Conservation (phyloP, 306 rosid genomes). For the Carpinus viminea region DNA sequence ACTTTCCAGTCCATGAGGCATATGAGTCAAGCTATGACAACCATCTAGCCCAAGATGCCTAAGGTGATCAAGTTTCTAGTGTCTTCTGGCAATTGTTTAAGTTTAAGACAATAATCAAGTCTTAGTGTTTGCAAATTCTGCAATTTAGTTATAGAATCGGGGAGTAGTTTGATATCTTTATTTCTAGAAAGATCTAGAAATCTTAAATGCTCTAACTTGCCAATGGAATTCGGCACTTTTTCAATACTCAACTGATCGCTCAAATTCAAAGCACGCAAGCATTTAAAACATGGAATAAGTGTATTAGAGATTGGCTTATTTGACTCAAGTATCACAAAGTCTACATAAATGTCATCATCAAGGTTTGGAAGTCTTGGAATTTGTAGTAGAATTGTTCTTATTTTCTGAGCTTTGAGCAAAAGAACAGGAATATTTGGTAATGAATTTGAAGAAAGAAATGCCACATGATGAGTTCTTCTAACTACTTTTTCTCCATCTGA, state of each 20-base stretch:
- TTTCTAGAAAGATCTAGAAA: slow-evolving; percentile 4
- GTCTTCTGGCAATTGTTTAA: slow-evolving; percentile 18
- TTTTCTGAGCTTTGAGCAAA: neutral
- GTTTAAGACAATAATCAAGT: neutral
- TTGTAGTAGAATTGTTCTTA: slow-evolving; percentile 1
- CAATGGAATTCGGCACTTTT: neutral
- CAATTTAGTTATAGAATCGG: neutral
- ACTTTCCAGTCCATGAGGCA: slow-evolving; percentile 1
- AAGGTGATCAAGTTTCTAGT: neutral
- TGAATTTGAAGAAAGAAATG: neutral
- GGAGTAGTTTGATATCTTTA: neutral
- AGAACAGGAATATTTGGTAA: neutral
- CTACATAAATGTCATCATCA: too few relatives aligned
- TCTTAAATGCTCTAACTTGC: slow-evolving; percentile 3
- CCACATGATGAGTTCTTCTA: neutral
- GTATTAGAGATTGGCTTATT: neutral
- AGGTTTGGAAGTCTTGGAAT: too few relatives aligned
- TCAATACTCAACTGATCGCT: neutral
- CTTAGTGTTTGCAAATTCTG: neutral
- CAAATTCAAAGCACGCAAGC: neutral
- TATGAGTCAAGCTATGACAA: neutral
- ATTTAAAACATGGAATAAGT: too few relatives aligned
- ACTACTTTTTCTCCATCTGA: neutral
- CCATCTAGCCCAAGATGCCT: slow-evolving; percentile 8
- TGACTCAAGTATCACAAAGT: too few relatives aligned